Percentiles rank a stretch among this genome's conserved stretches.
Evolutionary conservation across 495 filamentous ascomycete genomes (phyloP).

Genomic region (Patellaria atrata): DNA sequence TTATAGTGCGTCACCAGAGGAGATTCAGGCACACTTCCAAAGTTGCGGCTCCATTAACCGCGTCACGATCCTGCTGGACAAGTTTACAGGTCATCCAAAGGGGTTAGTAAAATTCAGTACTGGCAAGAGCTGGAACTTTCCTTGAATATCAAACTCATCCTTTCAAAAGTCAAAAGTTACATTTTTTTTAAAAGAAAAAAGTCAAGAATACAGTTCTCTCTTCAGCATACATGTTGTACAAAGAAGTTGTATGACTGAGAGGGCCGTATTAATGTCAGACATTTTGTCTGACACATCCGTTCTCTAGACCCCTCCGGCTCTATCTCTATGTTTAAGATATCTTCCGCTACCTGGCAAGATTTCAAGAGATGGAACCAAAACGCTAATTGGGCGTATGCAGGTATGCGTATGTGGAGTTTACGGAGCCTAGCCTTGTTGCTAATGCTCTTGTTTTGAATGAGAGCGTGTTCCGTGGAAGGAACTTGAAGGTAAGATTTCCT

Average conservation of each 20-base stretch:
- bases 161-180: no score
- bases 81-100: slow-evolving; percentile 96
- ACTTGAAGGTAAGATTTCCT: slow-evolving; percentile 58
- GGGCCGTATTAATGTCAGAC: no score
- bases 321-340: slow-evolving; percentile 3
- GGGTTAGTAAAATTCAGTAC: slow-evolving; percentile 46
- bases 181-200: no score
- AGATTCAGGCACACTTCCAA: slow-evolving; percentile 98
- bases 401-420: slow-evolving; percentile 98
- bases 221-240: no score
- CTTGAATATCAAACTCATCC: slow-evolving; percentile 12
- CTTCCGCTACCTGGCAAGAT: slow-evolving; percentile 38
- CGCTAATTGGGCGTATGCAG: slow-evolving; percentile 43
- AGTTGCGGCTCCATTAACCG: slow-evolving; percentile 95
- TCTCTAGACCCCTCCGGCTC: neutral
- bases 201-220: no score
- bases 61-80: slow-evolving; percentile 94
- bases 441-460: slow-evolving; percentile 93
- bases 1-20: slow-evolving; percentile 93
- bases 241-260: no score
- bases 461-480: slow-evolving; percentile 86
- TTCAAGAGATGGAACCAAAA: slow-evolving; percentile 32
- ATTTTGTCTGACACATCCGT: neutral
- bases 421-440: slow-evolving; percentile 83
- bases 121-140: slow-evolving; percentile 20